Conservation (phyloP, 2,329 filamentous ascomycete genomes). For the Aspergillus hiratsukae region DNA sequence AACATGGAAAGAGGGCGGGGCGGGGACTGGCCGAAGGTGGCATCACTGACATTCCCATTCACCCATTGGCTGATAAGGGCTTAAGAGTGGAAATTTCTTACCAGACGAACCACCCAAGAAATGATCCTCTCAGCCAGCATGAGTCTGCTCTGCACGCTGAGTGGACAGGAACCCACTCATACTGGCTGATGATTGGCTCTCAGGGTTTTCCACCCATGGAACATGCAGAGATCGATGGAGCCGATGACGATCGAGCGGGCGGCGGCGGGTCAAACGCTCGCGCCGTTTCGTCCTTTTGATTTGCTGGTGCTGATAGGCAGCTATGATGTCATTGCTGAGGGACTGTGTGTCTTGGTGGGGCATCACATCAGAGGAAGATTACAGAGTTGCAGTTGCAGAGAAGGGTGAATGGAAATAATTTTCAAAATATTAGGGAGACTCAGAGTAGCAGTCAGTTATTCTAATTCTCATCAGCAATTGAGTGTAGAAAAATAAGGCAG, state of each 20-base stretch:
- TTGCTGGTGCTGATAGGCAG: background rate
- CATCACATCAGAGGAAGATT: background rate
- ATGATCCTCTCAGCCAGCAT: conserved; percentile 14
- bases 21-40: background rate
- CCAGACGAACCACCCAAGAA: conserved; percentile 2
- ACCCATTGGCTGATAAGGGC: background rate
- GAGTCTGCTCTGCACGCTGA: conserved; percentile 18
- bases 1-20: background rate
- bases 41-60: background rate
- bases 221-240: conserved; percentile 27
- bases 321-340: conserved; percentile 26
- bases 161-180: conserved; percentile 19
- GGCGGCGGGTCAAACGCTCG: conserved; percentile 25
- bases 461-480: background rate
- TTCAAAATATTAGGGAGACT: background rate
- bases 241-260: conserved; percentile 28
- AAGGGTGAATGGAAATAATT: background rate
- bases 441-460: background rate
- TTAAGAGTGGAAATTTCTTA: background rate
- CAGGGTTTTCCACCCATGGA: conserved; percentile 21
- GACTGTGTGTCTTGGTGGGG: background rate
- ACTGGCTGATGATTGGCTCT: conserved; percentile 17
- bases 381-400: background rate
- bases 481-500: background rate
- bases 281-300: conserved; percentile 17